A percentile compares a stretch with the other conserved stretches of the same genome.
phyloP scores from a whole-genome alignment of 176 grass and related monocot genomes.

The Oryza glumipatula region DNA sequence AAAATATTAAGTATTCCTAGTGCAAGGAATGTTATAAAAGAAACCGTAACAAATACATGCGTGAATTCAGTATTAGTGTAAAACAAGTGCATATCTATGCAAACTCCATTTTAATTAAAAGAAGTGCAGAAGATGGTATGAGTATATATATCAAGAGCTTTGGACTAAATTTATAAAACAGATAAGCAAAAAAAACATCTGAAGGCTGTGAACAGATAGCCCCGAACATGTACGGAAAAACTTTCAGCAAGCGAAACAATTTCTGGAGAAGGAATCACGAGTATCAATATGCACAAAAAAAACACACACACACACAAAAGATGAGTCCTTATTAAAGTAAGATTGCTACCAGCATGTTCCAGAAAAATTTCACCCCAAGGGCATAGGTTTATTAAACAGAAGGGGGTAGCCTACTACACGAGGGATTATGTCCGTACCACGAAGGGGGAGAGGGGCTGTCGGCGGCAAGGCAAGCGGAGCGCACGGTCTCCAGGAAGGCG shows the following conservation, averaged over 20 bases:
- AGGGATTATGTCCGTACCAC: conserved; percentile 48
- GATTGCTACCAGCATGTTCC: not conserved
- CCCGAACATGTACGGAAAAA: not conserved
- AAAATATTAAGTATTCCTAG: not conserved
- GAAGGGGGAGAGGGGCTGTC: conserved; percentile 59
- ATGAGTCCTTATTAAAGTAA: not conserved
- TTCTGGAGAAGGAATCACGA: not conserved
- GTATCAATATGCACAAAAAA: not conserved
- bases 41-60: not conserved
- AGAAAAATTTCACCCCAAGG: not conserved
- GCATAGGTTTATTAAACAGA: not conserved
- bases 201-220: not conserved
- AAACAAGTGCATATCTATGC: not conserved
- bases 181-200: not conserved
- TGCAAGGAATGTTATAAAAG: not conserved
- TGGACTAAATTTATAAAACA: not conserved
- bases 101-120: not conserved
- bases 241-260: not conserved
- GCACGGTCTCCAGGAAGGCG: conserved; percentile 81
- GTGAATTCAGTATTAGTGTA: not conserved
- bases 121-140: not conserved
- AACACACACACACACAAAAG: not conserved
- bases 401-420: not conserved
- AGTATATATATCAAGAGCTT: not conserved
- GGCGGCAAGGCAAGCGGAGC: conserved; percentile 55